Evolutionary conservation across 192 early-diverging fungal genomes (phyloP).

Genomic region (Rhizophagus sp.): DNA sequence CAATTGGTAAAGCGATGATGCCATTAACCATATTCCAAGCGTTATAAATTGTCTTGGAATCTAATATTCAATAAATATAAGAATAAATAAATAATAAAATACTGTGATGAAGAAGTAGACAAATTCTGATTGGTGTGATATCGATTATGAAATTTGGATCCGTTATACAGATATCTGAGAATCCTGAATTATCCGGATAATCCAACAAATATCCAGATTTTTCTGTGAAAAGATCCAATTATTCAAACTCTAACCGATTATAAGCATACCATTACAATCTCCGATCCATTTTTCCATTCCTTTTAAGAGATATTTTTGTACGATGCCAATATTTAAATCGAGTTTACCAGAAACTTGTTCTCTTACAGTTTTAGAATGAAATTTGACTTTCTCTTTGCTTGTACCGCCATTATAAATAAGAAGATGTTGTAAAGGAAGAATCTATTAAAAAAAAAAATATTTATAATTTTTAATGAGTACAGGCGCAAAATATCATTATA

Average conservation of each 20-base stretch:
- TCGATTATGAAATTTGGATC: no score
- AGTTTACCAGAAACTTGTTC: not conserved
- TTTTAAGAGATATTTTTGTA: not conserved
- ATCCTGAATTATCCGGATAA: no score
- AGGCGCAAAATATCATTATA: no score
- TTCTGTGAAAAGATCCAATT: no score
- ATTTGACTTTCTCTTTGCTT: no score
- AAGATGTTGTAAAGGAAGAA: not conserved
- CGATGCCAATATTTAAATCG: not conserved
- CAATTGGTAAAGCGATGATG: not conserved
- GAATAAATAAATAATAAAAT: not conserved
- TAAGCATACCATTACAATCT: not conserved
- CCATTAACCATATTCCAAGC: not conserved
- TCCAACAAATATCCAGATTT: no score
- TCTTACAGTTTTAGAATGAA: not conserved
- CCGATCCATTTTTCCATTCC: not conserved
- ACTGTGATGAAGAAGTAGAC: no score
- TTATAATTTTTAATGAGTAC: no score
- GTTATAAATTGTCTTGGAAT: not conserved
- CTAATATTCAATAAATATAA: not conserved
- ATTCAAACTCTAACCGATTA: no score
- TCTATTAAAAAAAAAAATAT: not conserved
- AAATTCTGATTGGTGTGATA: no score
- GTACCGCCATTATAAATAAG: not conserved
- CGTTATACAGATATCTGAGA: no score